Evolutionary conservation across 345 rosid species (phyloP).

Genomic region (Citrus glauca): DNA sequence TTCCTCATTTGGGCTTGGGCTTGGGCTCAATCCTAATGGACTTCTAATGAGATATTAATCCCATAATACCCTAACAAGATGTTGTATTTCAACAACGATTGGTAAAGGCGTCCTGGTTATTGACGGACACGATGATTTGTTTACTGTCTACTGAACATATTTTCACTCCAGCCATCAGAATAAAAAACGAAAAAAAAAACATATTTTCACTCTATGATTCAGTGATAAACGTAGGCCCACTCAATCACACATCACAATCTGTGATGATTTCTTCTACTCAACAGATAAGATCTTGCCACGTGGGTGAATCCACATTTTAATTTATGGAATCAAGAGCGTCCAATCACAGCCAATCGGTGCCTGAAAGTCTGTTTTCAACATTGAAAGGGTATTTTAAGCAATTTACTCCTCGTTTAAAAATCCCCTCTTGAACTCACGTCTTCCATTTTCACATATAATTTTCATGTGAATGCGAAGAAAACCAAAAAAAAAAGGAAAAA

Average conservation of each 20-base stretch:
- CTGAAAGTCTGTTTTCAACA: background rate
- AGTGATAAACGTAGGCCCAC: background rate
- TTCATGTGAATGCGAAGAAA: background rate
- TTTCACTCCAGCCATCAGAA: background rate
- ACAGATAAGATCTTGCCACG: background rate
- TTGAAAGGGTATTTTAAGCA: background rate
- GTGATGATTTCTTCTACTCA: fast-evolving
- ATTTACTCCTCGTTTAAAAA: background rate
- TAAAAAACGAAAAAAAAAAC: no score
- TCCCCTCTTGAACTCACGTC: constrained; percentile 1
- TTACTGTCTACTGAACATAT: no score
- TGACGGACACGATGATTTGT: background rate
- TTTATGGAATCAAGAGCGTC: background rate
- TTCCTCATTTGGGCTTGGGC: background rate
- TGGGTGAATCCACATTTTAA: background rate
- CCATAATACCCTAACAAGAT: background rate
- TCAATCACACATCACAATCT: background rate
- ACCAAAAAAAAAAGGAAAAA: background rate
- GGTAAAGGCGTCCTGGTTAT: background rate
- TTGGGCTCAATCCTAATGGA: background rate
- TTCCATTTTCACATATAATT: background rate
- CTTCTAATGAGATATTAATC: background rate
- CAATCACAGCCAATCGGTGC: background rate
- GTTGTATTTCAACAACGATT: background rate
- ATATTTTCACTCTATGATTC: background rate